Percentiles rank a stretch among this genome's conserved stretches.
These are phyloP conservation scores for Cenococcum geophilum DNA, from an alignment of 495 filamentous ascomycete species.

Conservation along the genomic window DNA sequence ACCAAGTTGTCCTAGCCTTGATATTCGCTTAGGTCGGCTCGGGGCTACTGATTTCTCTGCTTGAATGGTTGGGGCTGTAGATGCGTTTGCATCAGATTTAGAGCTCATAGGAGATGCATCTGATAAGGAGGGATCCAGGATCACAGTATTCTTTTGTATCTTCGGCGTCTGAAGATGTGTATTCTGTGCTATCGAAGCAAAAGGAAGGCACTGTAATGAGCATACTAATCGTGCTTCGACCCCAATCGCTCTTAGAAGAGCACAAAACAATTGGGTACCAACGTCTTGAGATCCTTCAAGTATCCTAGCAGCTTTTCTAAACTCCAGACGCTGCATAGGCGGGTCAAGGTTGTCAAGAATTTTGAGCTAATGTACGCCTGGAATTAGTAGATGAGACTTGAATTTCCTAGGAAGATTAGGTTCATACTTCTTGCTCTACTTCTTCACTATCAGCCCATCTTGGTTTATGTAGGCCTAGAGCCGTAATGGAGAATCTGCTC, in stretches of 20 bases:
- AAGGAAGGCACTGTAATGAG: conserved; percentile 79
- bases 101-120: conserved; percentile 34
- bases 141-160: conserved; percentile 40
- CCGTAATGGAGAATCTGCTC: conserved; percentile 60
- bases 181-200: conserved; percentile 50
- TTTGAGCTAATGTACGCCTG: conserved; percentile 39
- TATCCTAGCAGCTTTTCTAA: conserved; percentile 56
- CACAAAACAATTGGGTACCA: conserved; percentile 85
- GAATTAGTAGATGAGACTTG: neutral
- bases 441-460: conserved; percentile 64
- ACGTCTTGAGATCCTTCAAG: conserved; percentile 78
- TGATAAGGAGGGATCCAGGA: conserved; percentile 32
- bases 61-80: too few species aligned
- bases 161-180: conserved; percentile 43
- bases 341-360: conserved; percentile 49
- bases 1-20: conserved; percentile 20
- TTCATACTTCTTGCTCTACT: conserved; percentile 50
- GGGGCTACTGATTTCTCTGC: conserved; percentile 21
- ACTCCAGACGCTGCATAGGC: conserved; percentile 59
- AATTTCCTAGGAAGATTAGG: conserved; percentile 27
- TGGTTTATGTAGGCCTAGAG: conserved; percentile 60
- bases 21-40: conserved; percentile 15
- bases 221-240: conserved; percentile 86
- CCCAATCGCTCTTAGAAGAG: conserved; percentile 67
- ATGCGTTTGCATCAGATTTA: conserved; percentile 37